Conservation (phyloP, 352 stramenopile species). For the Phytophthora capsici region DNA sequence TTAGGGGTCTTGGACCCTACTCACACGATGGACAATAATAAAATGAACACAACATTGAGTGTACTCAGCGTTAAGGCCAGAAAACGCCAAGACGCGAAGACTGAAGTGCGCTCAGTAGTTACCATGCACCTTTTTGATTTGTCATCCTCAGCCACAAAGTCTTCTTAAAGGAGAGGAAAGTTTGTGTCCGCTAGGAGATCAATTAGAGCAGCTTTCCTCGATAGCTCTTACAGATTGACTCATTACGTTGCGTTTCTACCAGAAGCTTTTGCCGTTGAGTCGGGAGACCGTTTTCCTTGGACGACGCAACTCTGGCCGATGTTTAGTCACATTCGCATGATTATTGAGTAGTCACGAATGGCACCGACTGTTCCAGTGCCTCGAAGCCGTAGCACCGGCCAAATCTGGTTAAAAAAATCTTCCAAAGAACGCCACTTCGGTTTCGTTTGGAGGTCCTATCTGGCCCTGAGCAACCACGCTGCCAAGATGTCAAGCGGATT, state of each 20-base stretch:
- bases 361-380: neutral
- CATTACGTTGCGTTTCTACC: conserved; percentile 6
- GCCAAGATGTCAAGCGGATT: conserved; percentile 11
- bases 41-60: neutral
- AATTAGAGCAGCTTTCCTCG: neutral
- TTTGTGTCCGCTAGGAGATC: neutral
- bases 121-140: neutral
- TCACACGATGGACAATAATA: neutral
- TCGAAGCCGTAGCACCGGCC: neutral
- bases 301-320: conserved; percentile 11
- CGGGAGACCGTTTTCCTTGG: conserved; percentile 7
- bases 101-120: neutral
- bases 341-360: neutral
- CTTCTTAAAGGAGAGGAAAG: neutral
- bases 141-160: neutral
- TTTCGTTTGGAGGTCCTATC: conserved; percentile 19
- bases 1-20: neutral
- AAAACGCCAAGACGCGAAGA: neutral
- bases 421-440: conserved; percentile 13
- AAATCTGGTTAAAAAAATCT: conserved; percentile 19
- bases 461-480: conserved; percentile 14
- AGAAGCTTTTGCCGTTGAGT: conserved; percentile 14
- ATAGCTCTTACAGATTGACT: neutral
- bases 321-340: conserved; percentile 1
- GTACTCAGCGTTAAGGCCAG: neutral